Base-by-base conservation (phyloP, 441 rosid genomes). In the Syzygium syzygioides region DNA sequence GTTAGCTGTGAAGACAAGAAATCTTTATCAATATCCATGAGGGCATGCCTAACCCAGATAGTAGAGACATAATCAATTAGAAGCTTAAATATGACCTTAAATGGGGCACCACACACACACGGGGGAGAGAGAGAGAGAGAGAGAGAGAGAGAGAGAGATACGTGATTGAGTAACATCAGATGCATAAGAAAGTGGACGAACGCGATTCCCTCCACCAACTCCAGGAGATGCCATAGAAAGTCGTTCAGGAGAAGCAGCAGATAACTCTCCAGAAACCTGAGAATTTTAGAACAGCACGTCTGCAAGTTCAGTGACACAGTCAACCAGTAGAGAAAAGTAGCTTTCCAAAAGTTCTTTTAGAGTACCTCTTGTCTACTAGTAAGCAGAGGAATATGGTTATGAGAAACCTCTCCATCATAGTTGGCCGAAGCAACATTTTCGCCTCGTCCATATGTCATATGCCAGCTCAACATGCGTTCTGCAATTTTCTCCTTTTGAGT, bases 391-490 rank as follows among this genome's bases (percentile, higher is more conserved):
- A 89, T 86, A 55, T 62, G 85, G 86, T 79, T 89, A 79, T 87
- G 88, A 62, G 88, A 86, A 60, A 89, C 83, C 60, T 89, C 88
- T 83, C 87, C 87, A 87, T 89, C 90, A 86, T 89, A 89, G 62
- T 52, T 87, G 34, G 88, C 84, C 30, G 50, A 84, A 53, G 90
- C 60, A 85, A 68, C 87, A 79, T 80, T 86, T 64, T 89, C 90
- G 53, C 79, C 86, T 37, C 41, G 90, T 60, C 90, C 90, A 86
- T 86, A 86, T 34, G 55, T 86, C 90, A 76, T 89, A 53, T 86
- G 88, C 90, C 90, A 89, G 56, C 88, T 62, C 90, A 89, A 86
- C 90, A 89, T 89, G 45, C 90, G 90, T 54, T 86, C 88, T 30
- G 90, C 86, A 57, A 87, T 59, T 86, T 89, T 86, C 88, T 79